A percentile compares a stretch with the other conserved stretches of the same genome.
phyloP scores from a whole-genome alignment of 768 basidiomycete species.

The Strobilomyces echinocephalus region DNA sequence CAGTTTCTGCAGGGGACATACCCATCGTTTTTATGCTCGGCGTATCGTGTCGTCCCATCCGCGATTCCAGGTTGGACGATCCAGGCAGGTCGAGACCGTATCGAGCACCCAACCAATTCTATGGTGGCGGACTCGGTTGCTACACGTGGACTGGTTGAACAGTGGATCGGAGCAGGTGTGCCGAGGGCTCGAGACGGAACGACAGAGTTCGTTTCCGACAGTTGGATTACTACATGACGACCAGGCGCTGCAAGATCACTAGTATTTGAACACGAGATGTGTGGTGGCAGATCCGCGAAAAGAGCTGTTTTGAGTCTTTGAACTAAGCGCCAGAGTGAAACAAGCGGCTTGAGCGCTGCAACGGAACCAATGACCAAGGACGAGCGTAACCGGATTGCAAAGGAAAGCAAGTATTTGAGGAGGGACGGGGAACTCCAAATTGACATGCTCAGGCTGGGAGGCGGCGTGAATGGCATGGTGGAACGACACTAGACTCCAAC shows the following conservation, averaged over 20 bases:
- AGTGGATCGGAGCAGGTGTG: neutral
- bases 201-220: neutral
- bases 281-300: neutral
- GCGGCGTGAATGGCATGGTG: too few relatives aligned
- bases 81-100: neutral
- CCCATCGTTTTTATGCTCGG: neutral
- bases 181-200: neutral
- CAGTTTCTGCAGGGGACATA: neutral
- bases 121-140: neutral
- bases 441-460: neutral
- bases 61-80: neutral
- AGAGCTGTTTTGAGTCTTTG: neutral
- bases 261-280: neutral
- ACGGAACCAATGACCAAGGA: neutral
- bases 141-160: neutral
- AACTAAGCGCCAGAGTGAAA: neutral
- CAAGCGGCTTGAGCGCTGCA: neutral
- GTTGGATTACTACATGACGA: neutral
- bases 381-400: neutral
- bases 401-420: neutral
- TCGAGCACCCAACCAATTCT: neutral
- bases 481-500: too few relatives aligned
- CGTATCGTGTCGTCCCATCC: neutral
- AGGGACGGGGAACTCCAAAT: neutral
- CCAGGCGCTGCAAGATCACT: neutral